Evolutionary conservation across 1,284 basidiomycete genomes (phyloP), one percentile per base, ranked within the genome.

Genomic region (Pseudozyma flocculosa): DNA sequence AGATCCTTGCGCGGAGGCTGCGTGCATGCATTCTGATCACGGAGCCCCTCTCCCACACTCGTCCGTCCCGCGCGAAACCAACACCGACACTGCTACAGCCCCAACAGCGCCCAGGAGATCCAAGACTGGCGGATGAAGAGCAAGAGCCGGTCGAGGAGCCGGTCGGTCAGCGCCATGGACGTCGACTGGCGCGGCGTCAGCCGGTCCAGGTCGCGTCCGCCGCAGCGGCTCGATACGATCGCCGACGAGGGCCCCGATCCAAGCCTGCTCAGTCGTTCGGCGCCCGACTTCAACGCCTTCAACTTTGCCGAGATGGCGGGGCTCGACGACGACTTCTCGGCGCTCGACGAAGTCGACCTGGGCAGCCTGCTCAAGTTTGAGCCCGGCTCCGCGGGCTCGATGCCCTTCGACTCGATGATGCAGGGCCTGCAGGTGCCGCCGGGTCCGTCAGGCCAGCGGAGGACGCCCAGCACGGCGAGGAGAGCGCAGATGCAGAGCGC

Each of bases 151-250:
- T 79, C 67, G 77, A 83, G 51, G 18, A 76, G 82, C 83, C 68
- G 62, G n/a, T 71, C 59, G 47, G 75, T 80, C 18, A 82, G 81
- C 64, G 78, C 79, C 37, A 95, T 97, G 88, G 94, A 97, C 32
- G 94, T 97, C 87, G 94, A 97, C 76, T 96, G 93, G 92, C 85
- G 92, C 40, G 88, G 88, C 18, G 86, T 90, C 73, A 92, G 90
- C 74, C 85, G 92, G 56, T 95, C 92, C 15, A 85, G 92, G 59
- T 96, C 94, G 21, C 87, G 93, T 23, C 87, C 89, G 72, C 88
- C 90, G 1, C 54, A 49, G 32, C 56, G 67, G 4, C 45, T 73
- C 26, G 61, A 62, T 37, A 61, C 69, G 5, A 67, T 67, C 43
- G 48, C 50, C 24, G 68, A 72, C 42, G 62, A 74, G 40, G 58